A percentile compares a stretch with the other conserved stretches of the same genome.
These are phyloP conservation scores for Massarina eburnea DNA, from an alignment of 2,329 filamentous ascomycete species.

Conservation along the genomic window DNA sequence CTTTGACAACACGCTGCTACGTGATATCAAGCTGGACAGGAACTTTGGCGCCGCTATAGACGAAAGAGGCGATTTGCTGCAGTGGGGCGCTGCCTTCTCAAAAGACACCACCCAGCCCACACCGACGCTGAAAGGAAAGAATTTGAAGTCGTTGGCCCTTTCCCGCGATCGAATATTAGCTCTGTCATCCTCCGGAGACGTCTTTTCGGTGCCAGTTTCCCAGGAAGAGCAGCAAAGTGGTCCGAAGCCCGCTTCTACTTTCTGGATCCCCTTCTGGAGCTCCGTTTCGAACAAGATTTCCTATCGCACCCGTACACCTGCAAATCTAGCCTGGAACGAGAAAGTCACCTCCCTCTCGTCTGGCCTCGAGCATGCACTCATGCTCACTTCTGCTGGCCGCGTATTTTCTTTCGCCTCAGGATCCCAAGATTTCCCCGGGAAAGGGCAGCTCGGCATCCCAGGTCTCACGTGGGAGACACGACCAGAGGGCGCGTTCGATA, in stretches of 20 bases:
- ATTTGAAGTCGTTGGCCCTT: slow-evolving; percentile 73
- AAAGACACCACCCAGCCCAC: slow-evolving; percentile 64
- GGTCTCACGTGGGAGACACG: slow-evolving; percentile 78
- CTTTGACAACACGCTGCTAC: slow-evolving; percentile 81
- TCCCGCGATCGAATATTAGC: slow-evolving; percentile 84
- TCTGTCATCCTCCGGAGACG: slow-evolving; percentile 70
- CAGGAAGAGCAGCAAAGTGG: slow-evolving; percentile 69
- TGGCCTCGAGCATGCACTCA: slow-evolving; percentile 81
- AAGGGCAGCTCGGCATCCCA: slow-evolving; percentile 84
- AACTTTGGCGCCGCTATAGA: slow-evolving; percentile 84
- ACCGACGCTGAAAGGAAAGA: slow-evolving; percentile 76
- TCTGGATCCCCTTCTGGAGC: slow-evolving; percentile 77
- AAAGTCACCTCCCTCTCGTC: slow-evolving; percentile 72
- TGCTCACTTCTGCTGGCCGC: slow-evolving; percentile 81
- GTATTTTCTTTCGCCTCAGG: slow-evolving; percentile 88
- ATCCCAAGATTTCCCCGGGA: slow-evolving; percentile 73
- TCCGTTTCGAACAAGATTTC: slow-evolving; percentile 58
- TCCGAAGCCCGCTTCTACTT: slow-evolving; percentile 63
- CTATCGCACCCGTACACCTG: slow-evolving; percentile 72
- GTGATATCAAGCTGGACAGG: slow-evolving; percentile 83
- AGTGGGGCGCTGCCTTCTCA: slow-evolving; percentile 85
- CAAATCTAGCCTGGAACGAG: slow-evolving; percentile 67
- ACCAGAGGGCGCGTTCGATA: slow-evolving; percentile 76
- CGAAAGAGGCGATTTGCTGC: slow-evolving; percentile 83
- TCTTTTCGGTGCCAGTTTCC: slow-evolving; percentile 83